A percentile compares a stretch with the other conserved stretches of the same genome.
phyloP scores from a whole-genome alignment of 2,329 filamentous ascomycete genomes.

The Ophiosphaerella narmari region DNA sequence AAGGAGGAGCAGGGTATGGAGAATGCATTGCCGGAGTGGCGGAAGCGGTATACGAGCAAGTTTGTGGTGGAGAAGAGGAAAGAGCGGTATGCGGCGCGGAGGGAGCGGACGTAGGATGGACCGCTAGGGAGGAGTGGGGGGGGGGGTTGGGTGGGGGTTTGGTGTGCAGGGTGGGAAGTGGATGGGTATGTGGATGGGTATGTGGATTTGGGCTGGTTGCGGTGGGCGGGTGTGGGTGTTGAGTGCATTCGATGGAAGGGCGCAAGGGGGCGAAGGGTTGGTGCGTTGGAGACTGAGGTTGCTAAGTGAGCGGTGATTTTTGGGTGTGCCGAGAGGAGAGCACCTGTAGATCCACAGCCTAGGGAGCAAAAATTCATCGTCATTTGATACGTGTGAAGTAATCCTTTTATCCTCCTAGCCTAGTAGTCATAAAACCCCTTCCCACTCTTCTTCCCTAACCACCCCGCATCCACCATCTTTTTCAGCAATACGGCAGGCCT shows the following conservation, averaged over 20 bases:
- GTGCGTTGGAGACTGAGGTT: no score
- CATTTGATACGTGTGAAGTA: no score
- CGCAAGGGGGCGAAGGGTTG: no score
- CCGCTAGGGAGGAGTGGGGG: not conserved
- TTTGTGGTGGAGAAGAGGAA: conserved; percentile 7
- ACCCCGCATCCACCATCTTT: conserved; percentile 98
- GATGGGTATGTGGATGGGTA: no score
- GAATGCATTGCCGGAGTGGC: conserved; percentile 30
- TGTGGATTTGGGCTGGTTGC: no score
- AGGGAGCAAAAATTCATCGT: no score
- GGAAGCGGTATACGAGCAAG: conserved; percentile 16
- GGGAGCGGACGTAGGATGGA: not conserved
- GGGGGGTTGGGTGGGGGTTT: not conserved
- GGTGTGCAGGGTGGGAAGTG: no score
- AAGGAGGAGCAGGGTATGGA: conserved; percentile 10
- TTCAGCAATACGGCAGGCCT: conserved; percentile 82
- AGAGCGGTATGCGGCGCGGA: not conserved
- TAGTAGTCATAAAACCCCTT: conserved; percentile 95
- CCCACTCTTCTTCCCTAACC: conserved; percentile 95
- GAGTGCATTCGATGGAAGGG: no score
- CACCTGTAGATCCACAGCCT: no score
- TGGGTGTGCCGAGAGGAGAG: no score
- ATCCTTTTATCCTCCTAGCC: not conserved
- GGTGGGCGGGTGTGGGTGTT: no score
- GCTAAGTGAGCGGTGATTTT: no score